Conservation (phyloP, 208 protist species). For the Blechomonas ayalai region DNA sequence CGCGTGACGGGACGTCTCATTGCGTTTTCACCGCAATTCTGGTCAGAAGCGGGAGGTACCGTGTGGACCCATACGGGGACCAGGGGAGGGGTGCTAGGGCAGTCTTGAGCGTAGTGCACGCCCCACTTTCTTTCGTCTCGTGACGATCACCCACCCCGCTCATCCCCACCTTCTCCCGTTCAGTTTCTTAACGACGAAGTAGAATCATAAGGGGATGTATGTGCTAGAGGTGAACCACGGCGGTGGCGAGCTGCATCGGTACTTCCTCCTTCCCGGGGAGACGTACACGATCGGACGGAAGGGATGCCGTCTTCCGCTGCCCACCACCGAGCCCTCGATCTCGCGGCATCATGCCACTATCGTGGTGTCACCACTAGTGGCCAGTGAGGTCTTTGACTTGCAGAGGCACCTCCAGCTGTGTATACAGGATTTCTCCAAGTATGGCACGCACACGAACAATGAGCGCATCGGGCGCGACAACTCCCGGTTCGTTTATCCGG, state of each 20-base stretch:
- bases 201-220: slow-evolving; percentile 27
- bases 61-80: too few species aligned
- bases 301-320: slow-evolving; percentile 48
- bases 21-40: too few species aligned
- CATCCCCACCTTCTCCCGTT: background rate
- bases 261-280: slow-evolving; percentile 47
- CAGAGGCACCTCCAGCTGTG: slow-evolving; percentile 20
- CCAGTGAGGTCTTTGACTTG: slow-evolving; percentile 19
- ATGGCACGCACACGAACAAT: slow-evolving; percentile 61
- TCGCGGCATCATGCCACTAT: slow-evolving; percentile 69
- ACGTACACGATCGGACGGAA: slow-evolving; percentile 68
- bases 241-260: slow-evolving; percentile 48
- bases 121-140: too few species aligned
- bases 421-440: slow-evolving; percentile 56
- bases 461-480: slow-evolving; percentile 56
- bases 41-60: too few species aligned
- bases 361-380: slow-evolving; percentile 20
- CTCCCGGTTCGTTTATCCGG: slow-evolving; percentile 38
- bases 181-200: background rate
- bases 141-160: too few species aligned
- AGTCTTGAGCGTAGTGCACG: too few species aligned
- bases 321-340: slow-evolving; percentile 58
- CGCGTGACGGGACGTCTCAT: too few species aligned
- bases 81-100: too few species aligned
- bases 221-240: slow-evolving; percentile 61